Percentiles rank a stretch among this genome's conserved stretches.
phyloP scores from a whole-genome alignment of 345 rosid genomes.

The Raphanus raphanistrum region DNA sequence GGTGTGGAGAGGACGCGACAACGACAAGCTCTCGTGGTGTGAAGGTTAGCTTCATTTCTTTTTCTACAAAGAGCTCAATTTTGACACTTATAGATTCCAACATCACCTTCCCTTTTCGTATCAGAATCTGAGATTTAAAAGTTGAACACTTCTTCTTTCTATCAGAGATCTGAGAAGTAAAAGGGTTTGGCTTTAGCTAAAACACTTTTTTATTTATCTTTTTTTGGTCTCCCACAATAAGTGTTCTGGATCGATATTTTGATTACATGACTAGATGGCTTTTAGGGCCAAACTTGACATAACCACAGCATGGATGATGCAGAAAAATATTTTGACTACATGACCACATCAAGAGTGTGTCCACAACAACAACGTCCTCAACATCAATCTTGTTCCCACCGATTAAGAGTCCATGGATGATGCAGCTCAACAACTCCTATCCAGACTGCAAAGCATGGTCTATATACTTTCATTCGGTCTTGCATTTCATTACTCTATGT shows the following conservation, averaged over 20 bases:
- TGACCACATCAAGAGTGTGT: background rate
- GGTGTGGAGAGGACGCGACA: background rate
- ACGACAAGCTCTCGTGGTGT: background rate
- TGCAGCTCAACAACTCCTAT: too few species aligned
- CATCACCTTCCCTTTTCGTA: background rate
- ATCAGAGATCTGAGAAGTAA: too few species aligned
- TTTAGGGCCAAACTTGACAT: background rate
- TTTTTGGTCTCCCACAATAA: background rate
- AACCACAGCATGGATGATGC: background rate
- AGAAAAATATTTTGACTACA: background rate
- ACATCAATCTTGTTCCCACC: background rate
- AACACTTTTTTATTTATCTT: too few species aligned
- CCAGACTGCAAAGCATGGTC: too few species aligned
- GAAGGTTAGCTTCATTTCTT: background rate
- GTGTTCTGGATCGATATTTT: background rate
- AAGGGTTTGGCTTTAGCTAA: background rate
- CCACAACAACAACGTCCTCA: background rate
- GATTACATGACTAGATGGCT: background rate
- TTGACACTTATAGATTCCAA: background rate
- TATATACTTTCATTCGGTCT: too few species aligned
- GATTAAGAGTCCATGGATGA: too few species aligned
- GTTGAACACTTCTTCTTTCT: too few species aligned
- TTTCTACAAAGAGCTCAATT: background rate
- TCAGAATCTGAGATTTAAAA: too few species aligned
- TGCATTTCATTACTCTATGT: too few species aligned